Evolutionary conservation across 768 basidiomycete species (phyloP).

Genomic region (Lactifluus volemus): DNA sequence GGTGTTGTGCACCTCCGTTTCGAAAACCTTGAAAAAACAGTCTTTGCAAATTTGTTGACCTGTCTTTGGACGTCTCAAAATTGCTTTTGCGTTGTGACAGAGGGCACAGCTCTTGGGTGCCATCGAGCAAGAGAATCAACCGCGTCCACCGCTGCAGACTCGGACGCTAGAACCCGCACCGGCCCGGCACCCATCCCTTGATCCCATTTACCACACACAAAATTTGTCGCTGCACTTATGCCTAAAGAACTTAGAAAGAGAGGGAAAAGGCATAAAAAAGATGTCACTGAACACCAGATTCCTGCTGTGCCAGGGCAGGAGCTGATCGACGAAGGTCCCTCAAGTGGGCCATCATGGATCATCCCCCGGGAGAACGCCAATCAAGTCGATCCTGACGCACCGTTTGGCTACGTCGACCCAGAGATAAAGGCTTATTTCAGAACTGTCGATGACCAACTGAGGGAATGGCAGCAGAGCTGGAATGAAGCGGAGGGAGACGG

Average conservation of each 20-base stretch:
- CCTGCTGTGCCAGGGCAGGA: constrained; percentile 19
- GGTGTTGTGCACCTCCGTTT: constrained; percentile 96
- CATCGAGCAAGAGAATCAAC: constrained; percentile 37
- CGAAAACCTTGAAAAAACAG: constrained; percentile 96
- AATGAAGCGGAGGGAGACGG: constrained; percentile 36
- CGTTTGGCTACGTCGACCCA: constrained; percentile 83
- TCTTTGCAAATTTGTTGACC: constrained; percentile 95
- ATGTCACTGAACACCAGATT: constrained; percentile 23
- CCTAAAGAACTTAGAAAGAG: constrained; percentile 68
- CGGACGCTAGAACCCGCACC: too few relatives aligned
- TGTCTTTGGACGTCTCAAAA: constrained; percentile 92
- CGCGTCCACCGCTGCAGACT: not conserved
- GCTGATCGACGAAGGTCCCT: constrained; percentile 4
- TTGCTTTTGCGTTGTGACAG: constrained; percentile 68
- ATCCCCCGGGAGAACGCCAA: constrained; percentile 31
- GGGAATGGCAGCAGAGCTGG: constrained; percentile 68
- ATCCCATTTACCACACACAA: not conserved
- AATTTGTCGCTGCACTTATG: constrained; percentile 33
- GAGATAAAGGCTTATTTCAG: constrained; percentile 92
- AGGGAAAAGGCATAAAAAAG: constrained; percentile 66
- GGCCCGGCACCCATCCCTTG: too few relatives aligned
- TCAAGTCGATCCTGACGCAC: constrained; percentile 53
- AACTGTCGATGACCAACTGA: constrained; percentile 80
- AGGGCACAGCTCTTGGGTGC: constrained; percentile 73
- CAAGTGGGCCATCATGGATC: constrained; percentile 64